These are phyloP conservation scores for Fusarium sp. DNA, from an alignment of 2,329 filamentous ascomycete genomes.

Conservation along the genomic window DNA sequence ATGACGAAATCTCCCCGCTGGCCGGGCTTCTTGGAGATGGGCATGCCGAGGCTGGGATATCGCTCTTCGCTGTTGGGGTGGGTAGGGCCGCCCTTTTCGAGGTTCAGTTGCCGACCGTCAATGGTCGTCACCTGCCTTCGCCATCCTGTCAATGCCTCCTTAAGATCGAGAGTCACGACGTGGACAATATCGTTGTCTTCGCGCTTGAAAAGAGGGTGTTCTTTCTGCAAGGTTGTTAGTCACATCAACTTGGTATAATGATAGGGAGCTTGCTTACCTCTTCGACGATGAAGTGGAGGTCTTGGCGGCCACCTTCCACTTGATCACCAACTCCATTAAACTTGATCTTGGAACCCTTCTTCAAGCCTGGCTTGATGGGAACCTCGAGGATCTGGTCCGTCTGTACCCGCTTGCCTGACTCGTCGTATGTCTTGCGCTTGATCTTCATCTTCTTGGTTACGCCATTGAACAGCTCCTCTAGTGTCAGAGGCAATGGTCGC, in stretches of 20 bases:
- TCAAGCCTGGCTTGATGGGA: slow-evolving; percentile 93
- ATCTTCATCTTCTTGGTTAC: slow-evolving; percentile 98
- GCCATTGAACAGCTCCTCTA: slow-evolving; percentile 91
- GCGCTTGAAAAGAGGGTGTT: slow-evolving; percentile 84
- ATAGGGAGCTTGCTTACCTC: slow-evolving; percentile 72
- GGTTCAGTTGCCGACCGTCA: slow-evolving; percentile 84
- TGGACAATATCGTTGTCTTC: slow-evolving; percentile 89
- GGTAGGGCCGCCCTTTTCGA: slow-evolving; percentile 86
- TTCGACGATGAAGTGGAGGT: slow-evolving; percentile 93
- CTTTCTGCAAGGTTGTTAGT: slow-evolving; percentile 73
- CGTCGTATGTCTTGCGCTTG: slow-evolving; percentile 94
- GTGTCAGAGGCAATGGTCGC: slow-evolving; percentile 79
- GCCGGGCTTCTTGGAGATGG: slow-evolving; percentile 87
- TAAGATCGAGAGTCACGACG: slow-evolving; percentile 84
- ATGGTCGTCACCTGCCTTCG: slow-evolving; percentile 91
- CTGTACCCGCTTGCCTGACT: slow-evolving; percentile 83
- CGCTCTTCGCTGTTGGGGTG: slow-evolving; percentile 84
- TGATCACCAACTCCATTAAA: slow-evolving; percentile 98
- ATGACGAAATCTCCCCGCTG: slow-evolving; percentile 90
- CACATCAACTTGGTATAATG: slow-evolving; percentile 43
- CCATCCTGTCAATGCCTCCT: slow-evolving; percentile 96
- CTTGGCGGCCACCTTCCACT: slow-evolving; percentile 94
- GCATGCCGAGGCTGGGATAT: slow-evolving; percentile 93
- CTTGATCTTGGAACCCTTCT: slow-evolving; percentile 98
- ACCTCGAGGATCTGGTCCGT: slow-evolving; percentile 94